Base-by-base conservation (phyloP, 345 rosid species). In the Leavenworthia alabamica region DNA sequence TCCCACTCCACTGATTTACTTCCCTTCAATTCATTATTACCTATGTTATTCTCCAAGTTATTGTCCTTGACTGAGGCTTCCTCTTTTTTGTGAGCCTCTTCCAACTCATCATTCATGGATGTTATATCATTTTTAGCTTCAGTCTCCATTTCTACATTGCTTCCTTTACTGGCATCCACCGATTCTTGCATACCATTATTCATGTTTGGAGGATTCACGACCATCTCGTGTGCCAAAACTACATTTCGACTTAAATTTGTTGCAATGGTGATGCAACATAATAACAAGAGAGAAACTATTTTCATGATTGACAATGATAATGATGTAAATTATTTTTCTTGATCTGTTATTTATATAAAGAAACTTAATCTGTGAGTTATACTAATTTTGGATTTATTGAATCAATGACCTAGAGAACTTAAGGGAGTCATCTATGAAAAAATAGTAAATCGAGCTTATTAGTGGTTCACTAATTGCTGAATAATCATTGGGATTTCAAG, bases 391-490 rank as follows among this genome's bases (percentile, higher is more conserved):
- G 75, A 56, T 23, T 22, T 62, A 39, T 61, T 15, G 58, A 71
- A 71, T 41, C 17, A 48, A 39, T 63, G 70, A 63, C 52, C 57
- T 55, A n/a, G 75, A 71, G 75, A 71, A 14, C 42, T 63, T 40
- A 39, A 71, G 63, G 75, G 75, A 46, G 32, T 32, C 14, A 22
- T 56, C 64, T 63, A 56, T 41, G 7, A 33, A 28, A 68, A 59
- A 67, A 56, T 68, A 68, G 66, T 23, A 51, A 50, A 68, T 7
- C 19, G 36, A 41, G 32, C 54, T 42, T 42, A 41, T 68, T 59
- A 29, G 55, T 60, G 73, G 73, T 32, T 50, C 20, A 31, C 6
- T 40, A 47, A 12, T 49, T 49, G 3, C 23, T 20, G 27, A 62
- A 19, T 2, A 29, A 37, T 57, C 41, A 57, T 57, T 29, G 46